Percentiles rank a stretch among this genome's conserved stretches.
Evolutionary conservation across 345 rosid genomes (phyloP).

Genomic region (Eucalyptus leucophloia): DNA sequence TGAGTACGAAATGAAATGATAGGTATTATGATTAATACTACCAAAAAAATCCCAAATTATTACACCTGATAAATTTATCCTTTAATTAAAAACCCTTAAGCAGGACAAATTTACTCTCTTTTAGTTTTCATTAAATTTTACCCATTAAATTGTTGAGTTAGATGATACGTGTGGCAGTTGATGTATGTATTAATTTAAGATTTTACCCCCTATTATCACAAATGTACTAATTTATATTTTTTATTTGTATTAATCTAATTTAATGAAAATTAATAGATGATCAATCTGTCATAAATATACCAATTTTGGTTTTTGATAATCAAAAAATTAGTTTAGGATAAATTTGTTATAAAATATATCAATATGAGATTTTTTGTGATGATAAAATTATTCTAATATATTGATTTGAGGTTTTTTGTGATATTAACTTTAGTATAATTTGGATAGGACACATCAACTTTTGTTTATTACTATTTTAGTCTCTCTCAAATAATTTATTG

Average conservation of each 20-base stretch:
- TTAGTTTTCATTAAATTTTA: too few species aligned
- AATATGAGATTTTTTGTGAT: rapidly evolving
- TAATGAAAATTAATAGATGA: too few species aligned
- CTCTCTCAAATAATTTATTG: not conserved
- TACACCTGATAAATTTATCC: too few species aligned
- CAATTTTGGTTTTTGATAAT: rapidly evolving
- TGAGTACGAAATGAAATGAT: not conserved
- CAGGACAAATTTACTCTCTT: rapidly evolving
- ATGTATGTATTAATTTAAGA: too few species aligned
- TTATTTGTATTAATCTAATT: too few species aligned
- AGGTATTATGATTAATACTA: not conserved
- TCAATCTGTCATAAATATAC: too few species aligned
- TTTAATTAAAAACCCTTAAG: too few species aligned
- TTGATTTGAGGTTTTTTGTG: too few species aligned
- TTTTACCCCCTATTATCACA: too few species aligned
- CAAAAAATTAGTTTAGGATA: rapidly evolving
- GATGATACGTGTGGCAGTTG: rapidly evolving
- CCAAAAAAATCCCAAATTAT: rapidly evolving
- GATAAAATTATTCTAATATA: too few species aligned
- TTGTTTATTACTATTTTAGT: not conserved
- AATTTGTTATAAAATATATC: too few species aligned
- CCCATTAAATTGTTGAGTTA: rapidly evolving
- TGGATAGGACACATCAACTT: not conserved
- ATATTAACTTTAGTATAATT: not conserved
- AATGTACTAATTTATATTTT: rapidly evolving